Conservation (phyloP, 805 yeast species). For the Sugiyamaella mastotermitis region DNA sequence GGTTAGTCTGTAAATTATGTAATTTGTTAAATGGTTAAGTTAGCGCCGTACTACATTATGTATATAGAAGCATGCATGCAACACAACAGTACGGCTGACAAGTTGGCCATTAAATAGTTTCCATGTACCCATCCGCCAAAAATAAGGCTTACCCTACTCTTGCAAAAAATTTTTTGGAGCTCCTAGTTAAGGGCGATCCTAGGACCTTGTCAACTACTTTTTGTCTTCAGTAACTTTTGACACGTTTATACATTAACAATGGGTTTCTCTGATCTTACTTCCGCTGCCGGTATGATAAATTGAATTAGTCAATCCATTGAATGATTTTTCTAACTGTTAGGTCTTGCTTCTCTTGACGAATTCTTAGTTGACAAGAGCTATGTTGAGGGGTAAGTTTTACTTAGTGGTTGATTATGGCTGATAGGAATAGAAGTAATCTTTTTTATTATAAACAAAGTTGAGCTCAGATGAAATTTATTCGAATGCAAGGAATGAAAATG, state of each 20-base stretch:
- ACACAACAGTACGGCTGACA: too few relatives aligned
- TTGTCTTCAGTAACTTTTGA: not conserved
- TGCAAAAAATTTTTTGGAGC: not conserved
- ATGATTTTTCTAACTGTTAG: conserved; percentile 19
- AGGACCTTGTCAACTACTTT: not conserved
- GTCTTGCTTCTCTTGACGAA: conserved; percentile 69
- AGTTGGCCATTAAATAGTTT: not conserved
- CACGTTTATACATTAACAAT: conserved; percentile 19
- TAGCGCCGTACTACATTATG: too few relatives aligned
- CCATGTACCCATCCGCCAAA: not conserved
- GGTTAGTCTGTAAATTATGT: too few relatives aligned
- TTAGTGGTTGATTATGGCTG: too few relatives aligned
- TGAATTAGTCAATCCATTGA: not conserved
- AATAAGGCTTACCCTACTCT: not conserved
- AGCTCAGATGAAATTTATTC: too few relatives aligned
- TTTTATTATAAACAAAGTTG: too few relatives aligned
- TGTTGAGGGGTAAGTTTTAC: conserved; percentile 82
- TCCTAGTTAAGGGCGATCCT: not conserved
- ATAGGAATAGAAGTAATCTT: too few relatives aligned
- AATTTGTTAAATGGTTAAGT: too few relatives aligned
- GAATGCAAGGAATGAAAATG: too few relatives aligned
- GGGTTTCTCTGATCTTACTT: conserved; percentile 40
- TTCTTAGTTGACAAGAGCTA: conserved; percentile 89
- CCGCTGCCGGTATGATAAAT: conserved; percentile 34
- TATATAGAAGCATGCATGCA: too few relatives aligned